Conservation (phyloP, 129 eudicot species). For the Gnaphalium uliginosum region DNA sequence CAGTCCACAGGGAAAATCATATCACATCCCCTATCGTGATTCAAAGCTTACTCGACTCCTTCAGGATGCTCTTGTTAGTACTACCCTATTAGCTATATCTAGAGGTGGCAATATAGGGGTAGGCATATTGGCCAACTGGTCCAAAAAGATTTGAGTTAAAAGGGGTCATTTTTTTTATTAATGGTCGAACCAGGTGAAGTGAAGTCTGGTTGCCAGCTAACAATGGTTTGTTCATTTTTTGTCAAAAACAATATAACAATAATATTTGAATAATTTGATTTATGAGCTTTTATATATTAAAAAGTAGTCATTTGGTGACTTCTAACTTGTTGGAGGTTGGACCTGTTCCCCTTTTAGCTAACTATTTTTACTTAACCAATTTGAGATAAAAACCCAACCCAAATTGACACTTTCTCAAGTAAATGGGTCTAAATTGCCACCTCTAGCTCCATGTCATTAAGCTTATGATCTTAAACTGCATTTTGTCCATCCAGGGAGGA, state of each 20-base stretch:
- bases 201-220: no score
- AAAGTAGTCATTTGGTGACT: no score
- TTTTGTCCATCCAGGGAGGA: constrained; percentile 59
- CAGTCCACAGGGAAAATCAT: constrained; percentile 49
- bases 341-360: not conserved
- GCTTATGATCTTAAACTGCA: not conserved
- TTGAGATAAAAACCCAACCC: no score
- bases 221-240: no score
- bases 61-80: constrained; percentile 87
- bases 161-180: not conserved
- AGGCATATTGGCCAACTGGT: not conserved
- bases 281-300: no score
- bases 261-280: no score
- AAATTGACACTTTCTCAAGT: not conserved
- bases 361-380: no score
- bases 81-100: constrained; percentile 8
- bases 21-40: constrained; percentile 83
- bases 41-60: constrained; percentile 89
- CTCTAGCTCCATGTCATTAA: constrained; percentile 15
- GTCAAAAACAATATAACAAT: no score
- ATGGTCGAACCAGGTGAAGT: no score
- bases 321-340: not conserved
- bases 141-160: not conserved
- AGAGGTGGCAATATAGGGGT: not conserved
- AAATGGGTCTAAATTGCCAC: not conserved